Conservation (phyloP, 441 rosid genomes). For the Capsella rubella region DNA sequence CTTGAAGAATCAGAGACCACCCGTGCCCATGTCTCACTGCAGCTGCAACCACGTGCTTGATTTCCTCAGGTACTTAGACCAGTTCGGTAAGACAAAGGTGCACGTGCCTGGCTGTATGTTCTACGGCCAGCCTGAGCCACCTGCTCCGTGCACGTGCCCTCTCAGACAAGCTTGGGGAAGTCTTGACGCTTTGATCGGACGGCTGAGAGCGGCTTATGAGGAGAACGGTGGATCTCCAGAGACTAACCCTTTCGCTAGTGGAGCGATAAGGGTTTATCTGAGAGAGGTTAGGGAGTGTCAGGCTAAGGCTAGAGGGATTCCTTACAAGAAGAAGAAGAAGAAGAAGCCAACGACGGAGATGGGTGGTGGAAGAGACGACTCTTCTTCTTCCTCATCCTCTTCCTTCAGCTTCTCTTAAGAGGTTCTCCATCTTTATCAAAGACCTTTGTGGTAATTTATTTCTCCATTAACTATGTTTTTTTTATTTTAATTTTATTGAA, state of each 20-base stretch:
- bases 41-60: constrained; percentile 72
- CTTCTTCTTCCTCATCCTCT: constrained; percentile 53
- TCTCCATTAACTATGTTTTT: background rate
- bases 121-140: constrained; percentile 81
- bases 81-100: constrained; percentile 82
- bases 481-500: constrained; percentile 1
- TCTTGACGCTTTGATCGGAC: constrained; percentile 78
- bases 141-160: constrained; percentile 80
- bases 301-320: constrained; percentile 78
- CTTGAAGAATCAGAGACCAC: constrained; percentile 70
- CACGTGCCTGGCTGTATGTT: constrained; percentile 73
- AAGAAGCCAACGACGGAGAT: constrained; percentile 40
- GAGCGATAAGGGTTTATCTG: constrained; percentile 68
- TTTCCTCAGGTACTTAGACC: constrained; percentile 73
- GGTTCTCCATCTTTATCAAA: constrained; percentile 20
- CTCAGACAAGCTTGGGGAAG: constrained; percentile 85
- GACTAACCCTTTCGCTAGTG: constrained; percentile 74
- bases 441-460: constrained; percentile 32
- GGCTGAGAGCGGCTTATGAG: constrained; percentile 80
- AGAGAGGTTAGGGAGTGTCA: constrained; percentile 77
- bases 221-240: constrained; percentile 79
- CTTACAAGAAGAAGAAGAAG: constrained; percentile 79
- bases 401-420: constrained; percentile 63
- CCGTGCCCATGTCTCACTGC: constrained; percentile 70
- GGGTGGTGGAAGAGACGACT: constrained; percentile 48